A percentile compares a stretch with the other conserved stretches of the same genome.
These are phyloP conservation scores for Psilocybe tampanensis DNA, from an alignment of 768 basidiomycete species.

Conservation along the genomic window DNA sequence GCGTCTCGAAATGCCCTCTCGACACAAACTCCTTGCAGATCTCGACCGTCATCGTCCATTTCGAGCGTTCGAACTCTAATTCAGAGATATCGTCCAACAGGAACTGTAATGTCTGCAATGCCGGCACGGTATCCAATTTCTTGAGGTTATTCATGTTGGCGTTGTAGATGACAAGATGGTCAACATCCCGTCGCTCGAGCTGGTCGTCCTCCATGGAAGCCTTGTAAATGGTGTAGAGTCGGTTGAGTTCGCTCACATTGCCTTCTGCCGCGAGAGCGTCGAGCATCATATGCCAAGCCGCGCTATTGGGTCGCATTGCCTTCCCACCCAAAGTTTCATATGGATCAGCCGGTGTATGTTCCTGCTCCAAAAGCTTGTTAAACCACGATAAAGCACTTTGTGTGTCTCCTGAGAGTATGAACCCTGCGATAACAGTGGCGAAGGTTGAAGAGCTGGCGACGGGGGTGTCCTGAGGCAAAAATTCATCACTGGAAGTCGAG, in stretches of 20 bases:
- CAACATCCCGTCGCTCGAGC: constrained; percentile 34
- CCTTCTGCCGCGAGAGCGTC: constrained; percentile 51
- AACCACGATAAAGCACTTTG: constrained; percentile 73
- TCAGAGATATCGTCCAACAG: constrained; percentile 18
- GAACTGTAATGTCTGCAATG: constrained; percentile 23
- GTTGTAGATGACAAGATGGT: constrained; percentile 44
- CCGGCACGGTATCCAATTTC: constrained; percentile 17
- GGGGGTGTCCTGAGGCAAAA: constrained; percentile 47
- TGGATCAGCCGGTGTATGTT: constrained; percentile 31
- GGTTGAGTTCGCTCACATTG: constrained; percentile 57
- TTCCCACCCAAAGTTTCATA: constrained; percentile 41
- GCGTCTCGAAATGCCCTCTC: constrained; percentile 30
- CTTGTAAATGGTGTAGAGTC: constrained; percentile 46
- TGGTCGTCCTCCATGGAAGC: constrained; percentile 35
- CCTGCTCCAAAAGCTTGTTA: constrained; percentile 56
- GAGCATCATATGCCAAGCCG: constrained; percentile 64
- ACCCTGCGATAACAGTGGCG: constrained; percentile 63
- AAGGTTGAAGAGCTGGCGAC: constrained; percentile 66
- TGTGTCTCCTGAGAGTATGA: constrained; percentile 62
- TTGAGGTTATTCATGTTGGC: constrained; percentile 33
- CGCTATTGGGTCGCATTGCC: constrained; percentile 47
- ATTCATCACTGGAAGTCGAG: constrained; percentile 36
- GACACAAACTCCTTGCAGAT: constrained; percentile 30
- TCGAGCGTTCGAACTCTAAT: constrained; percentile 3
- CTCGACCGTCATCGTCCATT: constrained; percentile 21